Base-by-base conservation (phyloP, 345 rosid genomes). In the Chamaenerion angustifolium region DNA sequence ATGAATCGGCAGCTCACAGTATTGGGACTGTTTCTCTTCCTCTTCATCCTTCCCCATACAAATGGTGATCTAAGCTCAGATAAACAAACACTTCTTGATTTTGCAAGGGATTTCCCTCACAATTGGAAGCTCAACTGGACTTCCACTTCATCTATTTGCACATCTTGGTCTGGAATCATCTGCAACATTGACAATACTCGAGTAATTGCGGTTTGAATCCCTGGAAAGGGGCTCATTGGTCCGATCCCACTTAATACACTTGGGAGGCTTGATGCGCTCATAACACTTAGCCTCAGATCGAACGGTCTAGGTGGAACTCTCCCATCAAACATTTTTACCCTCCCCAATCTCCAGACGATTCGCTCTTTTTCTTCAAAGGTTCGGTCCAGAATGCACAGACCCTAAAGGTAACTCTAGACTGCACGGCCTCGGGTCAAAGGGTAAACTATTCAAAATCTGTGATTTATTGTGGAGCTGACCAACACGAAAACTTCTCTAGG, bases 41-140 rank as follows among this genome's bases (percentile, higher is more conserved):
- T 71, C 51, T 57, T 72, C 49, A 62, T 55, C 45, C 64, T 66
- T 51, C 19, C 74, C 40, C 70, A 51, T 42, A 54, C 56, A 12
- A 35, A 48, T 60, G 78, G 80, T 5, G 88, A 80, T 64, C 48
- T 86, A 7, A 59, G 64, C 0, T 72, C 84, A 6, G 98, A 92
- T 51, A 68, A 65, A 55, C 75, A 72, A 68, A 85, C 98, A 17
- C 85, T 92, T 40, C 89, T 92, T 11, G 66, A 75, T 49, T 92
- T 92, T 58, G 76, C 81, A 14, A 66, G 73, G 21, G 54, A 52
- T 10, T 83, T 92, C 57, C 96, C 82, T 54, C 98, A 87, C 58
- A 61, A 65, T n/a, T 72, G 78, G 53, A 83, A 66, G 52, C 85
- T 87, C 54, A 92, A 87, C 60, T 92, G 98, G 98, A 78, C 72